phyloP scores from a whole-genome alignment of 2,329 filamentous ascomycete species.

The Thermothelomyces thermophilus region DNA sequence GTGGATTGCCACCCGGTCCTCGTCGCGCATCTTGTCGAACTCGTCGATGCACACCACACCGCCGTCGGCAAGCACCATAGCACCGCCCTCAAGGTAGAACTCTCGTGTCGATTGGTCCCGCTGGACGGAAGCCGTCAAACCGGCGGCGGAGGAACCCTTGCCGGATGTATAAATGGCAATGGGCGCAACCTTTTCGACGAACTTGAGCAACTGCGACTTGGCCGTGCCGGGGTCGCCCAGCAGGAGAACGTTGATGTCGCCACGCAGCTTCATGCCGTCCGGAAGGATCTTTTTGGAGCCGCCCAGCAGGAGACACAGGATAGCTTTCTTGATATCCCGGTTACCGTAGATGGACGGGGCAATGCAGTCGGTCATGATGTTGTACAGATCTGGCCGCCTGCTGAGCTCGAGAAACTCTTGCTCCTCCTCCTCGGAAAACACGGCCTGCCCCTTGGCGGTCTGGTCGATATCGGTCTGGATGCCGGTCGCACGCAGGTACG shows the following conservation, averaged over 20 bases:
- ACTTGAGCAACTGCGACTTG: conserved; percentile 95
- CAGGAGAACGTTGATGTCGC: conserved; percentile 95
- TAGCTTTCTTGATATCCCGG: conserved; percentile 92
- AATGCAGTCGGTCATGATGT: conserved; percentile 82
- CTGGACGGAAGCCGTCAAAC: conserved; percentile 95
- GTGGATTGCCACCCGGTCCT: conserved; percentile 95
- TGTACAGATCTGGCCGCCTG: conserved; percentile 85
- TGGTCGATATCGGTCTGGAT: conserved; percentile 88
- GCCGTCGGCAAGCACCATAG: conserved; percentile 95
- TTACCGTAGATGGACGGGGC: conserved; percentile 98
- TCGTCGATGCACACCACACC: conserved; percentile 98
- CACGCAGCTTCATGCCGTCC: conserved; percentile 94
- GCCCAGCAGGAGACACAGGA: conserved; percentile 85
- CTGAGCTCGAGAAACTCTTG: conserved; percentile 93
- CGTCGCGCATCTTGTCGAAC: conserved; percentile 99
- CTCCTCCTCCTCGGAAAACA: conserved; percentile 92
- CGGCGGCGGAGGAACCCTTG: conserved; percentile 94
- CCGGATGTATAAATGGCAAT: conserved; percentile 98
- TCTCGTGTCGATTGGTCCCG: conserved; percentile 86
- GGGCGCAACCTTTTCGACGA: conserved; percentile 91
- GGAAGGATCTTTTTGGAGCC: conserved; percentile 97
- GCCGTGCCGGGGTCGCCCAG: conserved; percentile 97
- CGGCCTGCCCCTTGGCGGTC: conserved; percentile 73
- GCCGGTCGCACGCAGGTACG: conserved; percentile 86
- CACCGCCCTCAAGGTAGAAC: conserved; percentile 96